phyloP scores from a whole-genome alignment of 2,329 filamentous ascomycete species.

The Arthrobotrys musiformis region DNA sequence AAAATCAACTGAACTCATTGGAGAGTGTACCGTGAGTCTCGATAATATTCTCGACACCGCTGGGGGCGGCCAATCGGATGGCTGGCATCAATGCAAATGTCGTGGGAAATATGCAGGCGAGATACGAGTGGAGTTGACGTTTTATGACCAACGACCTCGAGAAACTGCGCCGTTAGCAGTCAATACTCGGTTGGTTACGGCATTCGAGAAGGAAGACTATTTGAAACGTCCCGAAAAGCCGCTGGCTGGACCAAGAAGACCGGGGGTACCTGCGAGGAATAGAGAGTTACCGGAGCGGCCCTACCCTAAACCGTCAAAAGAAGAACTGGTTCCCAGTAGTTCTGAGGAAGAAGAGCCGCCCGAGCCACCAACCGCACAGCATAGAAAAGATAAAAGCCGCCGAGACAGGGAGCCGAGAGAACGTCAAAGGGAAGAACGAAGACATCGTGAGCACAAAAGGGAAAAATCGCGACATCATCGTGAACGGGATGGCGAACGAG shows the following conservation, averaged over 20 bases:
- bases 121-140: slow-evolving; percentile 93
- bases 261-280: slow-evolving; percentile 29
- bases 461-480: slow-evolving; percentile 51
- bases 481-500: slow-evolving; percentile 25
- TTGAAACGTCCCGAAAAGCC: slow-evolving; percentile 46
- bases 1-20: slow-evolving; percentile 94
- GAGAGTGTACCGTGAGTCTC: slow-evolving; percentile 89
- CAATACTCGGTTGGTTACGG: slow-evolving; percentile 48
- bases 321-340: slow-evolving; percentile 26
- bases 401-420: slow-evolving; percentile 47
- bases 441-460: slow-evolving; percentile 33
- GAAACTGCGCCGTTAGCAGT: slow-evolving; percentile 64
- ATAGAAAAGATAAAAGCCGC: slow-evolving; percentile 36
- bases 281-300: slow-evolving; percentile 43
- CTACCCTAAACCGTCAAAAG: slow-evolving; percentile 26
- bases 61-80: slow-evolving; percentile 85
- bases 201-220: slow-evolving; percentile 52
- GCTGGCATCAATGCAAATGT: slow-evolving; percentile 88
- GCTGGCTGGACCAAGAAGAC: slow-evolving; percentile 40
- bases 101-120: slow-evolving; percentile 96
- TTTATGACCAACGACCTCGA: slow-evolving; percentile 89
- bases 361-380: slow-evolving; percentile 26
- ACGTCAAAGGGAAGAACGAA: slow-evolving; percentile 34
- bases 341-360: slow-evolving; percentile 30
- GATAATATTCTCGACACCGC: slow-evolving; percentile 82